Conservation (phyloP, 495 filamentous ascomycete species). For the Penicillium verhagenii region DNA sequence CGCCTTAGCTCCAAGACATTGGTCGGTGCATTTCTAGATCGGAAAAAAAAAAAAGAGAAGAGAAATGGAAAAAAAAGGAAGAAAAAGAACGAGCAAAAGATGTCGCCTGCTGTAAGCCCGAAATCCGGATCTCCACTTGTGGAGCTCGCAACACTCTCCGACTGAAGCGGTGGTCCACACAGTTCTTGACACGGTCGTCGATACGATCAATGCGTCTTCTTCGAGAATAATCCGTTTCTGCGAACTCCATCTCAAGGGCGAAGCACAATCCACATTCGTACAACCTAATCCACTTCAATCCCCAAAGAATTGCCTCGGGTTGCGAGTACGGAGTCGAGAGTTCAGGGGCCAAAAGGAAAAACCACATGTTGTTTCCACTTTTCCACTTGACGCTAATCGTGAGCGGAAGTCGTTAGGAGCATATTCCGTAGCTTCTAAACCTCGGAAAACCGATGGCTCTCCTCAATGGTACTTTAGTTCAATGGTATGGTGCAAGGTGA, state of each 20-base stretch:
- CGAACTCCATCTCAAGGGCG: not conserved
- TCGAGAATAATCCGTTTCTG: slow-evolving; percentile 14
- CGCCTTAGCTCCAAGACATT: not conserved
- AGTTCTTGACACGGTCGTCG: slow-evolving; percentile 3
- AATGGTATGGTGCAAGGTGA: slow-evolving; percentile 7
- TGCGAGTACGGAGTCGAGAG: slow-evolving; percentile 1
- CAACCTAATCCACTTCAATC: no score
- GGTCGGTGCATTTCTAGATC: not conserved
- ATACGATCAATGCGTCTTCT: slow-evolving; percentile 26
- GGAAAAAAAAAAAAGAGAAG: not conserved
- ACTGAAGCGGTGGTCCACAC: not conserved
- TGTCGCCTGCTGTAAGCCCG: not conserved
- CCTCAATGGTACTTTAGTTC: slow-evolving; percentile 8
- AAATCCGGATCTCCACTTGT: slow-evolving; percentile 12
- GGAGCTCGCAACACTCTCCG: slow-evolving; percentile 17
- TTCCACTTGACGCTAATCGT: not conserved
- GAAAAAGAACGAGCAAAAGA: not conserved
- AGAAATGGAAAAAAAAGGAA: not conserved
- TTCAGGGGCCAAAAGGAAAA: slow-evolving; percentile 6
- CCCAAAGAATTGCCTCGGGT: not conserved
- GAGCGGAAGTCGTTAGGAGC: not conserved
- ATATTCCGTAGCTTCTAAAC: slow-evolving; percentile 7
- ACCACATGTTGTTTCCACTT: slow-evolving; percentile 10
- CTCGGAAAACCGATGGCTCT: slow-evolving; percentile 11
- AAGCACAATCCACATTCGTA: not conserved